These are phyloP conservation scores for Ustilago nuda DNA, from an alignment of 1,284 basidiomycete genomes.

Conservation along the genomic window DNA sequence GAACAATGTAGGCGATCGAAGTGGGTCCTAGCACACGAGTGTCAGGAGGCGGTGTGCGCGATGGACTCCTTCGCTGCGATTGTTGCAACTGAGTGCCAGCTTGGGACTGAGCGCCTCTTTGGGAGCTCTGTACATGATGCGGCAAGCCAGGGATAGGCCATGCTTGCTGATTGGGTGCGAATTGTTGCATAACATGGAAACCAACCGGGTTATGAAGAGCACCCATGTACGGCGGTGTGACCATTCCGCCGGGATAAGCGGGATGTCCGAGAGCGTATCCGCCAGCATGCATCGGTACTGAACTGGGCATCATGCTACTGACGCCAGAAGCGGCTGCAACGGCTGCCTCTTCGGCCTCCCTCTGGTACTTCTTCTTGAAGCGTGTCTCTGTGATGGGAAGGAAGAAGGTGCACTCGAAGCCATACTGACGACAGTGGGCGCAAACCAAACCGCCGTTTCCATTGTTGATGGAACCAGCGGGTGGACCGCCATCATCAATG, in stretches of 20 bases:
- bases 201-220: constrained; percentile 39
- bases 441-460: constrained; percentile 58
- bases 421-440: constrained; percentile 59
- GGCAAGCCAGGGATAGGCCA: constrained; percentile 27
- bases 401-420: constrained; percentile 76
- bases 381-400: constrained; percentile 97
- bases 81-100: constrained; percentile 1
- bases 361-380: constrained; percentile 90
- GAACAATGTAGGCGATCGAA: constrained; percentile 84
- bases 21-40: constrained; percentile 77
- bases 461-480: constrained; percentile 52
- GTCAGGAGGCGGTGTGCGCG: constrained; percentile 56
- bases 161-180: constrained; percentile 19
- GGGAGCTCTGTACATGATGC: constrained; percentile 15
- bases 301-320: constrained; percentile 13
- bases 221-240: constrained; percentile 38
- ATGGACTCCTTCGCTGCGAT: constrained; percentile 28
- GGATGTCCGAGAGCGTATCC: constrained; percentile 12
- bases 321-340: constrained; percentile 44
- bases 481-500: constrained; percentile 64
- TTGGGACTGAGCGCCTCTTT: background rate
- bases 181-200: constrained; percentile 30
- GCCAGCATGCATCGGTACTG: constrained; percentile 19
- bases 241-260: constrained; percentile 30
- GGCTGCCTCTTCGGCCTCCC: constrained; percentile 75